A percentile compares a stretch with the other conserved stretches of the same genome.
Conservation (phyloP, 176 grass and related monocot species). For the Panicum miliaceum region DNA sequence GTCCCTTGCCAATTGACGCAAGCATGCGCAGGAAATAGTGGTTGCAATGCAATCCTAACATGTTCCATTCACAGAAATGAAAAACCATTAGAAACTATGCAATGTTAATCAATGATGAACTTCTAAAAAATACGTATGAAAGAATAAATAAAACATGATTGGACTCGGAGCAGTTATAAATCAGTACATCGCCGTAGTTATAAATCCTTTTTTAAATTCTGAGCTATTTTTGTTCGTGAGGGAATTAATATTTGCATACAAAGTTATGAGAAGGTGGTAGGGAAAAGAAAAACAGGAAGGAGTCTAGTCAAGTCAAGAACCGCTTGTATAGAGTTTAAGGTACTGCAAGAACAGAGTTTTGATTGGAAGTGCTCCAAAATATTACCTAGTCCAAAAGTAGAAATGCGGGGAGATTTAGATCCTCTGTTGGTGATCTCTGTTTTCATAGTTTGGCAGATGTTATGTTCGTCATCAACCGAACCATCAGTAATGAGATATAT, state of each 20-base stretch:
- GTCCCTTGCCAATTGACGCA: conserved; percentile 85
- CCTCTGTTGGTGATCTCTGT: conserved; percentile 53
- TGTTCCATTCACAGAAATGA: conserved; percentile 43
- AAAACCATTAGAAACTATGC: conserved; percentile 23
- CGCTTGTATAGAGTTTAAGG: neutral
- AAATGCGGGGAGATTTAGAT: conserved; percentile 82
- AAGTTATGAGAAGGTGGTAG: neutral
- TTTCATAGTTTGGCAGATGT: conserved; percentile 73
- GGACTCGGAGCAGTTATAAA: neutral
- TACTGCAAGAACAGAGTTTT: neutral
- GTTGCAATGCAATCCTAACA: conserved; percentile 88
- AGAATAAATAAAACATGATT: neutral
- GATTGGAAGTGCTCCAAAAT: conserved; percentile 12
- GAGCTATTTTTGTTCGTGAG: neutral
- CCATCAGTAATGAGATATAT: conserved; percentile 98
- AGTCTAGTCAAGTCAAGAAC: neutral
- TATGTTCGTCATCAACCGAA: conserved; percentile 83
- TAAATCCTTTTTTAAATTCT: conserved; percentile 1
- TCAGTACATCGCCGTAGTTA: neutral
- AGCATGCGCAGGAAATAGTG: conserved; percentile 94
- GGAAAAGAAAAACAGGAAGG: neutral
- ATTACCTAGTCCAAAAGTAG: conserved; percentile 95
- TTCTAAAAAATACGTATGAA: neutral
- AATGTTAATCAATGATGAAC: neutral
- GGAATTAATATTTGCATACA: conserved; percentile 17